Conservation (phyloP, 139 green algal genomes). For the Chlorella sp. region DNA sequence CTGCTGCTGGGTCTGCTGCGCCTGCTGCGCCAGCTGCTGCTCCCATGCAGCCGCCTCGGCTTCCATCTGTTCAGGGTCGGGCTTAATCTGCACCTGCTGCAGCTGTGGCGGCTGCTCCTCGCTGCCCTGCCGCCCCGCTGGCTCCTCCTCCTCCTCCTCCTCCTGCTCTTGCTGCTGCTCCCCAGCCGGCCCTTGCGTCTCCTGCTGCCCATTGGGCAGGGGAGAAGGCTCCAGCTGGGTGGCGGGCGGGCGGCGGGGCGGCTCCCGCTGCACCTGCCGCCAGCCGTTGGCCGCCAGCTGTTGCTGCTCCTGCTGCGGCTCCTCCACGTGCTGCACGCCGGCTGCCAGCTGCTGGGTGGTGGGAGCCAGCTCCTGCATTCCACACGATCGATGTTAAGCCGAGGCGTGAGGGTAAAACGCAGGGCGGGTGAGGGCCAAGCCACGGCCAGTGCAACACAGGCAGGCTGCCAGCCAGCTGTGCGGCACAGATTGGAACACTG, state of each 20-base stretch:
- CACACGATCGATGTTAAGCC: too few species aligned
- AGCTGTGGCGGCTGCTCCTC: neutral
- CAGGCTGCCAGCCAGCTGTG: neutral
- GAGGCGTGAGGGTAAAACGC: too few species aligned
- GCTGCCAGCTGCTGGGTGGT: slow-evolving; percentile 7
- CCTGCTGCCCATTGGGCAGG: neutral
- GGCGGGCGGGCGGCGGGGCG: neutral
- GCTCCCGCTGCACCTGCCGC: neutral
- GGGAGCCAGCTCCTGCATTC: slow-evolving; percentile 7
- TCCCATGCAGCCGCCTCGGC: neutral
- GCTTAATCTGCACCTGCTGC: neutral
- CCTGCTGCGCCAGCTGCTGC: neutral
- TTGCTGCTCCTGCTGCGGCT: neutral
- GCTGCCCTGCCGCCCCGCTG: too few species aligned
- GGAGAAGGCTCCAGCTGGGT: neutral
- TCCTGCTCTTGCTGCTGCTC: neutral
- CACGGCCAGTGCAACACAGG: too few species aligned
- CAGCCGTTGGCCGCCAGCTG: neutral
- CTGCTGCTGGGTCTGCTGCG: neutral
- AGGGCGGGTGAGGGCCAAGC: too few species aligned
- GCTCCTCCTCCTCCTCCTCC: neutral
- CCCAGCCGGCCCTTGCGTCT: neutral
- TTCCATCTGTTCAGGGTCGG: neutral
- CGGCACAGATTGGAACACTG: neutral
- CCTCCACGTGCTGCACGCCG: neutral